Evolutionary conservation across 2,329 filamentous ascomycete genomes (phyloP).

Genomic region (Exophiala bonariae): DNA sequence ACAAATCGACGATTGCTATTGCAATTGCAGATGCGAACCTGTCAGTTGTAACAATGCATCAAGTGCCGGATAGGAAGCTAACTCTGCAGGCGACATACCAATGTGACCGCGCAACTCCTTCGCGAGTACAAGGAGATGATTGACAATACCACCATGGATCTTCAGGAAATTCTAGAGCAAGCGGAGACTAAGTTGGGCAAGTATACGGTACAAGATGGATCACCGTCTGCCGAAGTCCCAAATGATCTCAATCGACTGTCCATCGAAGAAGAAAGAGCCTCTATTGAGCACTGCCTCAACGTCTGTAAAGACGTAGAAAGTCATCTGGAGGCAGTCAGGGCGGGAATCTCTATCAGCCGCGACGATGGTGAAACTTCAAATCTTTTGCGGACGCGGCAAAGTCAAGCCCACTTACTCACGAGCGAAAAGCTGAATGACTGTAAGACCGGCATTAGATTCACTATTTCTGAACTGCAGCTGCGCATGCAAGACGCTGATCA

Average conservation of each 20-base stretch:
- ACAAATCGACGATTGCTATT: slow-evolving; percentile 32
- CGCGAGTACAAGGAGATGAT: slow-evolving; percentile 37
- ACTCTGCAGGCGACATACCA: slow-evolving; percentile 22
- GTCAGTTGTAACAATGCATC: slow-evolving; percentile 30
- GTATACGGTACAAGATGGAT: slow-evolving; percentile 19
- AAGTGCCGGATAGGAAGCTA: too few species aligned
- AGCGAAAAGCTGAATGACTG: slow-evolving; percentile 22
- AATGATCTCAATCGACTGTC: slow-evolving; percentile 16
- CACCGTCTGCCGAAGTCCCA: neutral
- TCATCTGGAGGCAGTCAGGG: slow-evolving; percentile 33
- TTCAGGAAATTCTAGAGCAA: slow-evolving; percentile 35
- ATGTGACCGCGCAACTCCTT: slow-evolving; percentile 28
- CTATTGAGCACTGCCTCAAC: slow-evolving; percentile 36
- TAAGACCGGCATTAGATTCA: slow-evolving; percentile 25
- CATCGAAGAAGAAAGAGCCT: slow-evolving; percentile 36
- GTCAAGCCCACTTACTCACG: slow-evolving; percentile 4
- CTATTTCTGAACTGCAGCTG: slow-evolving; percentile 25
- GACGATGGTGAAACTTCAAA: neutral
- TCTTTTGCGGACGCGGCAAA: neutral
- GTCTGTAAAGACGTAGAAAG: slow-evolving; percentile 36
- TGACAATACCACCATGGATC: slow-evolving; percentile 34
- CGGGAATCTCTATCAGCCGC: neutral
- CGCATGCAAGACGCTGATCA: slow-evolving; percentile 28
- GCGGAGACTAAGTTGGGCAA: slow-evolving; percentile 33
- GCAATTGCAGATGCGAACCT: slow-evolving; percentile 31